phyloP scores from a whole-genome alignment of 2,329 filamentous ascomycete species.

The Aspergillus unguis region DNA sequence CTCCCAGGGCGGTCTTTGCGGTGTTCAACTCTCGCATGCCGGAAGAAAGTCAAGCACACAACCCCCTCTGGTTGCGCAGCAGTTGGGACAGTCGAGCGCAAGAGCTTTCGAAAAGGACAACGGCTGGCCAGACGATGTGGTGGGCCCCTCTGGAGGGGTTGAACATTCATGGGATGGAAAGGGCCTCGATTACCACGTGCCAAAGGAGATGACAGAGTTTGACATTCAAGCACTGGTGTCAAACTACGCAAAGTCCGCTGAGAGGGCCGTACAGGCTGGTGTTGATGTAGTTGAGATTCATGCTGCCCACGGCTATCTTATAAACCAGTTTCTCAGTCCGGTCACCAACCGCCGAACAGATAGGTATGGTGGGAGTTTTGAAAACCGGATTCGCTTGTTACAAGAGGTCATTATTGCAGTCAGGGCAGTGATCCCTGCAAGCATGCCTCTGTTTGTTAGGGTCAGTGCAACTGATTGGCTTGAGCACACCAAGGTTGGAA shows the following conservation, averaged over 20 bases:
- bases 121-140: slow-evolving; percentile 1
- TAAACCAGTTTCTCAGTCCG: slow-evolving; percentile 48
- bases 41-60: background rate
- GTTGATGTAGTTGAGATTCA: slow-evolving; percentile 50
- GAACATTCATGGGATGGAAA: background rate
- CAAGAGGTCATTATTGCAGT: slow-evolving; percentile 48
- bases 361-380: slow-evolving; percentile 46
- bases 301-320: slow-evolving; percentile 46
- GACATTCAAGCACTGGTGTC: slow-evolving; percentile 40
- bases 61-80: background rate
- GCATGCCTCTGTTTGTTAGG: background rate
- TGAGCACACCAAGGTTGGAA: no score
- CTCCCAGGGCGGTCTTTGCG: background rate
- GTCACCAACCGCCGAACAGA: slow-evolving; percentile 47
- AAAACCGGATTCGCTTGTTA: slow-evolving; percentile 50
- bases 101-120: background rate
- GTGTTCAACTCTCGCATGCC: slow-evolving; percentile 2
- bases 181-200: background rate
- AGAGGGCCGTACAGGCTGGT: slow-evolving; percentile 51
- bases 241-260: slow-evolving; percentile 42
- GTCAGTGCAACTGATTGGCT: slow-evolving; percentile 2
- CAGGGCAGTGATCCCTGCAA: background rate
- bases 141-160: background rate
- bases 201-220: slow-evolving; percentile 24
- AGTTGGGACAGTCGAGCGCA: background rate